Evolutionary conservation across 192 early-diverging fungal genomes (phyloP).

Genomic region (Podochytrium sp.): DNA sequence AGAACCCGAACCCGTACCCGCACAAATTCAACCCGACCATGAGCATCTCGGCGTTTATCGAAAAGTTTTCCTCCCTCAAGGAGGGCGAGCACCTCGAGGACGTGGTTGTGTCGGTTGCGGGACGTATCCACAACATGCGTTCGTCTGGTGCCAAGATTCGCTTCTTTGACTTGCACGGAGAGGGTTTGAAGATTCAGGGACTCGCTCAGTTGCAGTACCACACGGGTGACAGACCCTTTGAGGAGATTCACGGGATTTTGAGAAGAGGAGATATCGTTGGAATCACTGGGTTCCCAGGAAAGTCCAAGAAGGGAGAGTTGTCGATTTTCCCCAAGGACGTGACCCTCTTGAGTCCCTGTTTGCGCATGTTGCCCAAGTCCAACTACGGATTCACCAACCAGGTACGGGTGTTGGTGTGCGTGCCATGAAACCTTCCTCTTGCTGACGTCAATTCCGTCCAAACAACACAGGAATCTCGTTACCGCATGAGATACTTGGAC

Average conservation of each 20-base stretch:
- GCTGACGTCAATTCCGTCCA: background rate
- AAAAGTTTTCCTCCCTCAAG: conserved; percentile 75
- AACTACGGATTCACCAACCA: conserved; percentile 97
- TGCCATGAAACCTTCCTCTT: background rate
- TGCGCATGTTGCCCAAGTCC: conserved; percentile 94
- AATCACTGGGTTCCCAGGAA: conserved; percentile 86
- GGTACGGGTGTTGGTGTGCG: conserved; percentile 11
- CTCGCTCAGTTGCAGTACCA: conserved; percentile 80
- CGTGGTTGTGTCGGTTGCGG: conserved; percentile 78
- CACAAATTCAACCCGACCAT: conserved; percentile 96
- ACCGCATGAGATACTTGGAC: conserved; percentile 97
- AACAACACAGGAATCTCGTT: conserved; percentile 72
- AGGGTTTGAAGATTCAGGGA: conserved; percentile 93
- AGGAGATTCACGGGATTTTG: conserved; percentile 77
- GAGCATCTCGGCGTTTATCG: conserved; percentile 84
- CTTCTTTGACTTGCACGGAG: conserved; percentile 95
- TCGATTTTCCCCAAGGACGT: conserved; percentile 92
- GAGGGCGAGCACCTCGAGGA: conserved; percentile 71
- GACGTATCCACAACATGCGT: conserved; percentile 96
- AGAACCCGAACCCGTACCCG: conserved; percentile 92
- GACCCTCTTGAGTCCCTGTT: conserved; percentile 87
- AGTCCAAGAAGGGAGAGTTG: conserved; percentile 91
- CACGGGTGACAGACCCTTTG: conserved; percentile 63
- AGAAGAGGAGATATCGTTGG: conserved; percentile 97
- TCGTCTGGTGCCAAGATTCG: conserved; percentile 85